These are phyloP conservation scores for Chloranthus sessilifolius DNA, from an alignment of 164 flowering plant species.

Conservation along the genomic window DNA sequence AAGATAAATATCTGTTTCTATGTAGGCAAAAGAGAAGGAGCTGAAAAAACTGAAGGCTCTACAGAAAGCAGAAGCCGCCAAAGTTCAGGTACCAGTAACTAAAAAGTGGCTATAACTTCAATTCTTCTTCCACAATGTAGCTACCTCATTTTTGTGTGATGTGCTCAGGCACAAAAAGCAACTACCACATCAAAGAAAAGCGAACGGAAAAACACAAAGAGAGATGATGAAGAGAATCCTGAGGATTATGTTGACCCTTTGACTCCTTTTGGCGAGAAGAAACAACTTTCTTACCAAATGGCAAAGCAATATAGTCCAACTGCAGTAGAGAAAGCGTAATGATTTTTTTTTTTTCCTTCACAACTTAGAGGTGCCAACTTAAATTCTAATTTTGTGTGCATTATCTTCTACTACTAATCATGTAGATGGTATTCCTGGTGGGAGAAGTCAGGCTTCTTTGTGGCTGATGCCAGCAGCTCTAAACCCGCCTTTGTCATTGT, in stretches of 20 bases:
- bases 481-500: constrained; percentile 89
- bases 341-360: not conserved
- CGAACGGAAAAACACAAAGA: constrained; percentile 48
- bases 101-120: not conserved
- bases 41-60: constrained; percentile 67
- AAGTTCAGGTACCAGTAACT: constrained; percentile 42
- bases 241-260: constrained; percentile 77
- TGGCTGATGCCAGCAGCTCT: constrained; percentile 73
- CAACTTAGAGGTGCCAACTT: too few relatives aligned
- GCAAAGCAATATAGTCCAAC: constrained; percentile 81
- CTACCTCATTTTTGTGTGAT: not conserved
- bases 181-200: constrained; percentile 44
- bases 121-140: not conserved
- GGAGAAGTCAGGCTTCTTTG: constrained; percentile 78
- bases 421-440: constrained; percentile 96
- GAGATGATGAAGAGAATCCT: constrained; percentile 60
- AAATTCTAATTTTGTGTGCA: not conserved
- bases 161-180: constrained; percentile 54
- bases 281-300: constrained; percentile 68
- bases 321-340: constrained; percentile 89
- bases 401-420: constrained; percentile 5
- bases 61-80: constrained; percentile 60
- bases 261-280: constrained; percentile 81
- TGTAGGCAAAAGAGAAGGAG: constrained; percentile 80
- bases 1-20: not conserved